phyloP scores from a whole-genome alignment of 176 grass and related monocot species.

The Tillandsia fasciculata region DNA sequence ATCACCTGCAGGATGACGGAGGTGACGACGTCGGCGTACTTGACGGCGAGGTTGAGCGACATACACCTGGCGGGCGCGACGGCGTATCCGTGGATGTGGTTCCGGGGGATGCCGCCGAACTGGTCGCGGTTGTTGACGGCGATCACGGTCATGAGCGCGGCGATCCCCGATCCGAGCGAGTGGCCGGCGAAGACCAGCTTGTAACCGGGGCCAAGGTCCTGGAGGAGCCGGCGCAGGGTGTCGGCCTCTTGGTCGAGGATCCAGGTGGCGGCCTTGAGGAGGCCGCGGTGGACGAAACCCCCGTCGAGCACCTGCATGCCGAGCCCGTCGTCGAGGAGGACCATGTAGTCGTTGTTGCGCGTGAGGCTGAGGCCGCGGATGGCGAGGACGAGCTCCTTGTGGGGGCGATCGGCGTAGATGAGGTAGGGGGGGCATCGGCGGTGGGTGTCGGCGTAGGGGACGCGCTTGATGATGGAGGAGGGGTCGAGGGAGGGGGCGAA shows the following conservation, averaged over 20 bases:
- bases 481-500: constrained; percentile 38
- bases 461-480: constrained; percentile 43
- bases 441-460: constrained; percentile 45
- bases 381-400: constrained; percentile 77
- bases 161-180: constrained; percentile 90
- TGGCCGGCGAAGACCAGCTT: constrained; percentile 74
- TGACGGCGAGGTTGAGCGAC: constrained; percentile 98
- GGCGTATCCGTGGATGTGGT: constrained; percentile 57
- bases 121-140: constrained; percentile 62
- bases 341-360: constrained; percentile 90
- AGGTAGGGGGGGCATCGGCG: constrained; percentile 64
- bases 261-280: constrained; percentile 63
- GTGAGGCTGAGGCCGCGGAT: constrained; percentile 88
- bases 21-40: constrained; percentile 91
- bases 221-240: constrained; percentile 40
- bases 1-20: constrained; percentile 86
- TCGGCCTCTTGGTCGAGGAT: constrained; percentile 60
- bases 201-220: constrained; percentile 36
- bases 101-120: constrained; percentile 60
- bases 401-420: constrained; percentile 47
- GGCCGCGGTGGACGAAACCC: constrained; percentile 83
- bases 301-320: constrained; percentile 80
- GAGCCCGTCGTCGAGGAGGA: constrained; percentile 85
- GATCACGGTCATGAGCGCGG: constrained; percentile 73
- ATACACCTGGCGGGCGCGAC: constrained; percentile 87